Evolutionary conservation across 2,329 filamentous ascomycete genomes (phyloP), one percentile per base, ranked within the genome.

Genomic region (Fusarium sp.): DNA sequence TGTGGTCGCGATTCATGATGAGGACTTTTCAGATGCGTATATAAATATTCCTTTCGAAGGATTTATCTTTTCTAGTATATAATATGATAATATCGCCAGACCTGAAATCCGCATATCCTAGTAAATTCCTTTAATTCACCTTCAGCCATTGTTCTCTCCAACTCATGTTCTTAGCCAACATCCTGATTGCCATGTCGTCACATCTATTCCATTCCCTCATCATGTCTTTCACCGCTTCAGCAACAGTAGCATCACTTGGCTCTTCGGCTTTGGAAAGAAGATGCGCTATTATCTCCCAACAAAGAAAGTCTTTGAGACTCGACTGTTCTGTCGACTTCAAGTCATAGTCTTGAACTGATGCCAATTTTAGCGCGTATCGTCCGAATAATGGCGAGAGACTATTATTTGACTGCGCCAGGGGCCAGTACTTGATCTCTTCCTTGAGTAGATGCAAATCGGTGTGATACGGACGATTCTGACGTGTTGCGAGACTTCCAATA

Each of bases 401-500:
- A 30, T 30, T 23, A 23, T 23, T 23, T 13, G 13, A 38, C 6
- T 20, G 28, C 4, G 3, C 12, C 2, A 23, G 10, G 3, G 57
- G 59, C 40, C 59, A 62, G n/a, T 42, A 33, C 1, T 58, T 18
- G 4, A 73, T 28, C n/a, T 59, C 57, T 7, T 42, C 38, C 20
- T 67, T 73, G 8, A 73, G 49, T 2, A 44, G 37, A 9, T 44
- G 16, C 30, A 76, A 69, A 23, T 75, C 71, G 1, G 52, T 40
- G 34, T 77, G 75, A 20, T 77, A 76, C 1, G 71, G 75, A 9
- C 34, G 46, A 9, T 52, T 34, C n/a, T 34, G 60, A 1, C 67
- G 65, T 1, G 9, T 34, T 1, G 51, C 62, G 1, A 77, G 70
- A 28, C 23, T 16, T 2, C 55, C 49, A 4, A 74, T 53, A 3